Base-by-base conservation (phyloP, 768 basidiomycete species). In the Pleurotus eryngii region DNA sequence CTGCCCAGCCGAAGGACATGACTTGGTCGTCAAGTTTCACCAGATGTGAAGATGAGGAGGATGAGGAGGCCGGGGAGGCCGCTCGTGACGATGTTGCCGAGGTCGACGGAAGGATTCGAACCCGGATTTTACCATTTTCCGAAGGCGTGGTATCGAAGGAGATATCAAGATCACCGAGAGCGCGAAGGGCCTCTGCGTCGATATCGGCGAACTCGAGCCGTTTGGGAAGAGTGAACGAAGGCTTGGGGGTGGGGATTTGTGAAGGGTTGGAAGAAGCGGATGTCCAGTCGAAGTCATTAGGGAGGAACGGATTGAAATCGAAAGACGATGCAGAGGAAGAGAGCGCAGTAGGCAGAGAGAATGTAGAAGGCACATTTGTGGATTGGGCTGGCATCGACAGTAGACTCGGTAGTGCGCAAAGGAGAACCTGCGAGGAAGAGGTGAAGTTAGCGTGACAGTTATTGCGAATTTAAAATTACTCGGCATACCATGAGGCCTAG, bases 401-500 rank as follows among this genome's bases (percentile, higher is more conserved):
- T 45, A 92, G 78, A 18, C 85, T 82, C 14, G 90, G 90, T 24
- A 92, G 79, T 2, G 88, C 87, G 63, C 88, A 91, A 45, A 91
- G 78, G 46, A 92, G 80, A 63, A 89, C 87, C 84, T 90, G 76
- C 72, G 74, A 75, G 39, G 56, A 35, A 35, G 30, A 35, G 30
- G 30, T 35, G 30, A 11, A 20, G 43, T 56, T 38, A 54, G 24
- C 69, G 35, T 67, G 60, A 57, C 57, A 60, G 54, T 39, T 14
- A 45, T 26, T 24, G 43, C 24, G 37, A n/a, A 45, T 46, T 26
- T 59, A 45, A 40, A n/a, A 35, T 59, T 63, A 56, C 14, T 48
- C 54, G 56, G 65, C 81, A 62, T 69, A 90, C 89, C 85, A 90
- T 87, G 67, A 88, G 76, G 60, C 87, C 83, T 48, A 89, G 72